A percentile compares a stretch with the other conserved stretches of the same genome.
These are phyloP conservation scores for Ichthyophthirius multifiliis DNA, from an alignment of 169 alveolate species.

Conservation along the genomic window DNA sequence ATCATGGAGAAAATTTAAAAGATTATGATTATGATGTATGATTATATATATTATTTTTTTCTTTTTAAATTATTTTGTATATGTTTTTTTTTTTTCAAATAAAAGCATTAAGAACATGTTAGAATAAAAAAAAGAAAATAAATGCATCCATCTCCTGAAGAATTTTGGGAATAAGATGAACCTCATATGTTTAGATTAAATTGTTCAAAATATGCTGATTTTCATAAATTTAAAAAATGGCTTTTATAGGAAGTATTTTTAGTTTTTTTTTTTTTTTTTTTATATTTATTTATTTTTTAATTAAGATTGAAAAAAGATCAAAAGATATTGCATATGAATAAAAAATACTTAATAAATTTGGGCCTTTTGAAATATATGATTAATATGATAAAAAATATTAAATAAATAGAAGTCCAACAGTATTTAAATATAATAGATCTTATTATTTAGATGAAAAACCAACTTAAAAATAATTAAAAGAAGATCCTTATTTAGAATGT, in stretches of 20 bases:
- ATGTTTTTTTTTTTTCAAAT: background rate
- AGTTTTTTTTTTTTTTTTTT: background rate
- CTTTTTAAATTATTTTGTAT: background rate
- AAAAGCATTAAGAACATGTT: conserved; percentile 1
- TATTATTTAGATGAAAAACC: background rate
- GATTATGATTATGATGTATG: conserved; percentile 9
- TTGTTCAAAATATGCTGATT: conserved; percentile 40
- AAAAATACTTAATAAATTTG: background rate
- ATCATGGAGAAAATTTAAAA: background rate
- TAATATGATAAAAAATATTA: background rate
- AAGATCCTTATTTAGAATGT: background rate
- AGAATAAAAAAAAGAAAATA: background rate
- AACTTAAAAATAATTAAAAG: background rate
- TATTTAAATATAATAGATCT: background rate
- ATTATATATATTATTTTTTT: background rate
- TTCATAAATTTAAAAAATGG: conserved; percentile 29
- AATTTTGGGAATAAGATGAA: conserved; percentile 34
- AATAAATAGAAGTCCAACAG: background rate
- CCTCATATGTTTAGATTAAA: conserved; percentile 30
- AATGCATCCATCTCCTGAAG: conserved; percentile 13
- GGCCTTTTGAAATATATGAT: background rate
- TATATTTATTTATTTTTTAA: background rate
- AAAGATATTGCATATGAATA: background rate
- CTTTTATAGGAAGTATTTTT: conserved; percentile 2
- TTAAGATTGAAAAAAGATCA: conserved; percentile 1